Conservation (phyloP, 345 rosid species). For the Aurinia saxatilis region DNA sequence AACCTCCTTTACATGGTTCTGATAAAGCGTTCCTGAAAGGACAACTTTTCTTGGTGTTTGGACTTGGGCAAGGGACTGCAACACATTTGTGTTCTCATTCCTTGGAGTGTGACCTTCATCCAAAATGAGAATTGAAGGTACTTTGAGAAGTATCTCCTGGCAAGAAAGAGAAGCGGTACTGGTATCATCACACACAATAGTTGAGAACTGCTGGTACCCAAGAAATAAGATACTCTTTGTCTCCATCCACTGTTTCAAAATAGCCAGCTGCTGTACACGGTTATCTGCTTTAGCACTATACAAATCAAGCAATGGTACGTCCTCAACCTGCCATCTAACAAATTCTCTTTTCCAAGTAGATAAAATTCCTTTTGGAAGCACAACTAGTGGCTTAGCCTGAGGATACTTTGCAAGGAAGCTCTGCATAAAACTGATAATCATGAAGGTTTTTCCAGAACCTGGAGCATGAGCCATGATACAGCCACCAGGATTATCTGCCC, state of each 20-base stretch:
- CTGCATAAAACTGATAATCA: constrained; percentile 94
- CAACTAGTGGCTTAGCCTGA: constrained; percentile 74
- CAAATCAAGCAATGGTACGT: constrained; percentile 68
- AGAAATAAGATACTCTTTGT: constrained; percentile 82
- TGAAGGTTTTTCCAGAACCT: constrained; percentile 96
- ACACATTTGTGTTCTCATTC: constrained; percentile 70
- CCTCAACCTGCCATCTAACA: constrained; percentile 82
- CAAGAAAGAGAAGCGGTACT: constrained; percentile 36
- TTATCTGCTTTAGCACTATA: constrained; percentile 78
- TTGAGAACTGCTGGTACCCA: constrained; percentile 88
- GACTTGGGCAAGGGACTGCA: constrained; percentile 78
- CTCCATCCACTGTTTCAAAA: constrained; percentile 76
- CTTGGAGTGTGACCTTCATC: constrained; percentile 99
- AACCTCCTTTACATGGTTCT: constrained; percentile 90
- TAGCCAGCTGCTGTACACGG: constrained; percentile 61
- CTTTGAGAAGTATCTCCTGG: constrained; percentile 69
- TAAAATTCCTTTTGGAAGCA: constrained; percentile 88
- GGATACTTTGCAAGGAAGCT: constrained; percentile 91
- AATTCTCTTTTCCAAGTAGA: constrained; percentile 91
- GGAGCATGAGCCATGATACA: constrained; percentile 99
- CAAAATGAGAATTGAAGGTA: constrained; percentile 75
- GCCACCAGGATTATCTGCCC: constrained; percentile 77
- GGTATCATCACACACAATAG: constrained; percentile 59
- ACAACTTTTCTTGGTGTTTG: constrained; percentile 88
- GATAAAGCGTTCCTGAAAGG: constrained; percentile 92